phyloP scores from a whole-genome alignment of 2,329 filamentous ascomycete species.

The Diatrype stigma region DNA sequence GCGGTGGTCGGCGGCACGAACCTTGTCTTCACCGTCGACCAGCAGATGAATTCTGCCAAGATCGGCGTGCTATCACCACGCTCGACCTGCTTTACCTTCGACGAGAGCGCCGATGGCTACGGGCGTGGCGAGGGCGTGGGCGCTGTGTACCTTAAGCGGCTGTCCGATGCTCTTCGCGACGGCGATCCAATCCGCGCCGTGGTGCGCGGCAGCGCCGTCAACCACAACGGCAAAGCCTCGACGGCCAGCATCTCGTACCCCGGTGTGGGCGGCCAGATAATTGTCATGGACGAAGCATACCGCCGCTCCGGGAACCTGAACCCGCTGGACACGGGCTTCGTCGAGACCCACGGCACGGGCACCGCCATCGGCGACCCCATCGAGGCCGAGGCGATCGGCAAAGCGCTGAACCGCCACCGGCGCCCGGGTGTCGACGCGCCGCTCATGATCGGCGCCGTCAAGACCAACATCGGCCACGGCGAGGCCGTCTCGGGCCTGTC shows the following conservation, averaged over 20 bases:
- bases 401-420: constrained; percentile 11
- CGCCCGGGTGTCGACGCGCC: constrained; percentile 4
- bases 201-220: constrained; percentile 12
- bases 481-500: constrained; percentile 15
- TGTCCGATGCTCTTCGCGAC: constrained; percentile 13
- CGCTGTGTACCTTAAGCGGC: constrained; percentile 10
- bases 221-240: constrained; percentile 14
- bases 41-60: constrained; percentile 26
- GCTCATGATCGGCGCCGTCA: constrained; percentile 14
- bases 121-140: constrained; percentile 17
- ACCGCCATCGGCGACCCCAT: constrained; percentile 19
- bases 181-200: constrained; percentile 17
- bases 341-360: constrained; percentile 22
- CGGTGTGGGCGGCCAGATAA: constrained; percentile 7
- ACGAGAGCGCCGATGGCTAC: constrained; percentile 25
- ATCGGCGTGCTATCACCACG: constrained; percentile 29
- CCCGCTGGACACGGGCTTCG: constrained; percentile 7
- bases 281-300: constrained; percentile 6
- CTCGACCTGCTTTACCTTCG: constrained; percentile 24
- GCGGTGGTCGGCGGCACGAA: constrained; percentile 32
- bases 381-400: constrained; percentile 13
- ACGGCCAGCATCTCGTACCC: constrained; percentile 18
- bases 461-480: constrained; percentile 18
- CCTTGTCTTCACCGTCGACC: constrained; percentile 27
- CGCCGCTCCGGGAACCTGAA: constrained; percentile 2